phyloP scores from a whole-genome alignment of 2,329 filamentous ascomycete genomes.

The Periconia sp. region DNA sequence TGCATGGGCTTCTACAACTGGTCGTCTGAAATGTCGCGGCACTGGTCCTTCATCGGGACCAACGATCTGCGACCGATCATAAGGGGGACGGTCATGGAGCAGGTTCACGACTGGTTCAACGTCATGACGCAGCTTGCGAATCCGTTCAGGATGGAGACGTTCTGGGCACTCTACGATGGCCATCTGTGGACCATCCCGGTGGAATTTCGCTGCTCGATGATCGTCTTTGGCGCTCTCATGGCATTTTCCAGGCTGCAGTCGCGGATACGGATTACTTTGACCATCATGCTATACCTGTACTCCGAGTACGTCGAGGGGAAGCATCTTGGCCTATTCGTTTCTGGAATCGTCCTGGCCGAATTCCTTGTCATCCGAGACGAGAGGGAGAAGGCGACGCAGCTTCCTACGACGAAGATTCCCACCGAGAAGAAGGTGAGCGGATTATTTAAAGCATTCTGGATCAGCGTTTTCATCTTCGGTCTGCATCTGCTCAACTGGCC shows the following conservation, averaged over 20 bases:
- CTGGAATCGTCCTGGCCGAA: slow-evolving; percentile 25
- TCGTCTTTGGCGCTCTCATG: slow-evolving; percentile 25
- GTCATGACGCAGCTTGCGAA: slow-evolving; percentile 22
- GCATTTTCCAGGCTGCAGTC: slow-evolving; percentile 16
- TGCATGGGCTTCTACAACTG: slow-evolving; percentile 20
- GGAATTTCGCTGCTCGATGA: slow-evolving; percentile 28
- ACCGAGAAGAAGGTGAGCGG: slow-evolving; percentile 1
- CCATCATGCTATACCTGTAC: slow-evolving; percentile 16
- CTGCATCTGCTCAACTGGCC: slow-evolving; percentile 61
- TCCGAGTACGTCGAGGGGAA: slow-evolving; percentile 20
- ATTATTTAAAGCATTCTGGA: background rate
- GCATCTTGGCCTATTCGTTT: slow-evolving; percentile 26
- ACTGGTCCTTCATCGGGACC: slow-evolving; percentile 23
- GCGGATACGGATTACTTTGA: slow-evolving; percentile 12
- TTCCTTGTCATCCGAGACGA: slow-evolving; percentile 21
- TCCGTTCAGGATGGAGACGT: slow-evolving; percentile 16
- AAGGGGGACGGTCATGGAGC: slow-evolving; percentile 10
- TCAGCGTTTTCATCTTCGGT: slow-evolving; percentile 47
- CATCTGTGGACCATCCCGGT: slow-evolving; percentile 34
- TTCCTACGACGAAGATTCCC: slow-evolving; percentile 1
- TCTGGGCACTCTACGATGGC: slow-evolving; percentile 22
- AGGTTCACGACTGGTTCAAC: slow-evolving; percentile 17
- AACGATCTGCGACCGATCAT: slow-evolving; percentile 15
- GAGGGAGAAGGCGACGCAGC: slow-evolving; percentile 2
- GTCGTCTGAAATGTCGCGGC: slow-evolving; percentile 9